Conservation (phyloP, 179 eudicot species). For the Patellifolia procumbens region DNA sequence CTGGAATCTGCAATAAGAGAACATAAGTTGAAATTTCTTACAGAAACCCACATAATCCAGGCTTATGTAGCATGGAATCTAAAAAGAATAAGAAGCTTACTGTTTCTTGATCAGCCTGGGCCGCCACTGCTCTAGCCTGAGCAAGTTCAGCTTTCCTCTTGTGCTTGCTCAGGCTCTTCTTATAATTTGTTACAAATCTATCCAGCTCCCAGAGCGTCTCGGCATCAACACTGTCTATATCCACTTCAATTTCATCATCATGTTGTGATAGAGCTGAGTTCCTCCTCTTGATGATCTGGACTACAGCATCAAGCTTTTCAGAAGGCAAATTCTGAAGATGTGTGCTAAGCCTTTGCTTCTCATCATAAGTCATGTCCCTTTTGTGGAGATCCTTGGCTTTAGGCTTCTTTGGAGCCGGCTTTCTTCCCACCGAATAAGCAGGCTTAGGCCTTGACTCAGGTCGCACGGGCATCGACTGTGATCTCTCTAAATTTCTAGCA, state of each 20-base stretch:
- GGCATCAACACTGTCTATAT: constrained; percentile 51
- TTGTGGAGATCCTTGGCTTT: constrained; percentile 52
- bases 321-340: constrained; percentile 51
- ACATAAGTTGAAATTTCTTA: not conserved
- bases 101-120: constrained; percentile 33
- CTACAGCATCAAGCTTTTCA: constrained; percentile 46
- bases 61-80: too few species aligned
- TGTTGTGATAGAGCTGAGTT: constrained; percentile 48
- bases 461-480: constrained; percentile 43
- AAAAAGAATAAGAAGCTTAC: constrained; percentile 35
- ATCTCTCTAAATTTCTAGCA: constrained; percentile 43
- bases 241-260: constrained; percentile 54
- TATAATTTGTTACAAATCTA: constrained; percentile 47
- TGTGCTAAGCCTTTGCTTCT: constrained; percentile 52
- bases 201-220: constrained; percentile 60
- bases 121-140: constrained; percentile 42
- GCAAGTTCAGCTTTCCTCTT: constrained; percentile 43
- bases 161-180: constrained; percentile 46
- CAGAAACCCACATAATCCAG: not conserved
- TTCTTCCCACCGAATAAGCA: constrained; percentile 37
- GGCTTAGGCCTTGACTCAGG: constrained; percentile 41
- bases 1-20: constrained; percentile 43
- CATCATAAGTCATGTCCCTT: constrained; percentile 47
- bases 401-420: constrained; percentile 44
- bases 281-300: constrained; percentile 50